Evolutionary conservation across 2,329 filamentous ascomycete species (phyloP), one percentile per base, ranked within the genome.

Genomic region (Sporothrix phasma): DNA sequence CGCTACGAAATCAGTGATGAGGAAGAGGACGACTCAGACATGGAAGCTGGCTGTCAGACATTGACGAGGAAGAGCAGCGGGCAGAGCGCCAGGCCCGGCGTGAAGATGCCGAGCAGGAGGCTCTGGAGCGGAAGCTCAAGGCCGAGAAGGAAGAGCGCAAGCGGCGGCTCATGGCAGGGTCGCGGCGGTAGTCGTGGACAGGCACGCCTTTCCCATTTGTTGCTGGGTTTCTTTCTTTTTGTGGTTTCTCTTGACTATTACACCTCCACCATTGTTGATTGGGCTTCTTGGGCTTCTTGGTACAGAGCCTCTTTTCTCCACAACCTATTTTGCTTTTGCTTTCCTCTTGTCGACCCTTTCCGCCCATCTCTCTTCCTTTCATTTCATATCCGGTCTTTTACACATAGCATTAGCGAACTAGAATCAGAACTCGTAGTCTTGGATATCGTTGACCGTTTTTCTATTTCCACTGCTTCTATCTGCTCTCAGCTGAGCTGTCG

Each of bases 21-120:
- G 3, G 81, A 78, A 3, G 86, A 85, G 0, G 88, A 73, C 5
- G 88, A 86, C 5, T 90, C 87, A 5, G 89, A 90, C 69, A 92
- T 92, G 87, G 88, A 92, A 73, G 89, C 88, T 2, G 88, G 88
- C 73, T 88, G 43, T 87, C 86, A 66, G 88, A 92, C 69, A 83
- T 92, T 61, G 88, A 91, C 66, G 77, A 81, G 41, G 89, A 93
- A 73, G 89, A 93, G 72, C 77, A 79, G 54, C 72, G 77, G 59
- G 87, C 88, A 2, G 81, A 87, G 66, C 74, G 77, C 34, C 78
- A 81, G 63, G 89, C 88, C 26, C 83, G 82, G 51, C 80, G 81
- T 54, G 89, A 92, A 72, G 89, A 92, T 69, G 78, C 82, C 19
- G 78, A 84, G 68, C 85, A 88, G 65, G 76, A 88, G 69, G 79